Evolutionary conservation across 2,329 filamentous ascomycete genomes (phyloP).

Genomic region (Didymella pomorum): DNA sequence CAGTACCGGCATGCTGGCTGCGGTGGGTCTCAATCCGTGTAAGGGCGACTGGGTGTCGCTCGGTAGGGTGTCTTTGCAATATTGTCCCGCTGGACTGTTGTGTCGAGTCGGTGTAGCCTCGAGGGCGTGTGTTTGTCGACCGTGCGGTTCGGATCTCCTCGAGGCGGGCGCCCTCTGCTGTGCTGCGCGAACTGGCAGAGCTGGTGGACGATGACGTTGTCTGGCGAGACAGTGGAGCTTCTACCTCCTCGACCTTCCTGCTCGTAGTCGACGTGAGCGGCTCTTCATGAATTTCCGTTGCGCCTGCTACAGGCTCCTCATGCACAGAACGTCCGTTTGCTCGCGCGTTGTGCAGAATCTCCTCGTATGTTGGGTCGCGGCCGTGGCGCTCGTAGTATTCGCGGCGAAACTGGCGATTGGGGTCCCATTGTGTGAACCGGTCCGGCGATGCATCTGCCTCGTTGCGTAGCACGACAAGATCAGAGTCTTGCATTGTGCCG

Average conservation of each 20-base stretch:
- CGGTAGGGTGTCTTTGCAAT: slow-evolving; percentile 52
- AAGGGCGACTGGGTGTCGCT: slow-evolving; percentile 74
- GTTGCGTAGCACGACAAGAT: slow-evolving; percentile 39
- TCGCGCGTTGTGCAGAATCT: slow-evolving; percentile 14
- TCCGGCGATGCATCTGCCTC: slow-evolving; percentile 40
- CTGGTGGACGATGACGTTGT: slow-evolving; percentile 34
- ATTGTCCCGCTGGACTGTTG: slow-evolving; percentile 30
- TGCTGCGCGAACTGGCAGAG: slow-evolving; percentile 25
- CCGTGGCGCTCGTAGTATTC: slow-evolving; percentile 35
- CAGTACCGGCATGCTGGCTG: slow-evolving; percentile 75
- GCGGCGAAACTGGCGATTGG: slow-evolving; percentile 35
- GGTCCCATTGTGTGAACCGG: slow-evolving; percentile 42
- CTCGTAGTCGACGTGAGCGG: slow-evolving; percentile 16
- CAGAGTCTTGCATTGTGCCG: slow-evolving; percentile 42
- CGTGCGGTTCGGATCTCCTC: slow-evolving; percentile 43
- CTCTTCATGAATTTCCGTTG: slow-evolving; percentile 1
- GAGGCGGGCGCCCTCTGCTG: slow-evolving; percentile 30
- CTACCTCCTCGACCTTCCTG: slow-evolving; percentile 28
- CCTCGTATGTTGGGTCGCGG: slow-evolving; percentile 28
- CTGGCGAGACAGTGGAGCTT: slow-evolving; percentile 35
- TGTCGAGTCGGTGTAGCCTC: slow-evolving; percentile 32
- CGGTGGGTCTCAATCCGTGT: slow-evolving; percentile 75
- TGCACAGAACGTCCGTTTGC: slow-evolving; percentile 17
- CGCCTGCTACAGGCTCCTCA: slow-evolving; percentile 2
- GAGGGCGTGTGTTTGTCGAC: slow-evolving; percentile 25